Conservation (phyloP, 1,284 basidiomycete species). For the Ustilago shanxiensis region DNA sequence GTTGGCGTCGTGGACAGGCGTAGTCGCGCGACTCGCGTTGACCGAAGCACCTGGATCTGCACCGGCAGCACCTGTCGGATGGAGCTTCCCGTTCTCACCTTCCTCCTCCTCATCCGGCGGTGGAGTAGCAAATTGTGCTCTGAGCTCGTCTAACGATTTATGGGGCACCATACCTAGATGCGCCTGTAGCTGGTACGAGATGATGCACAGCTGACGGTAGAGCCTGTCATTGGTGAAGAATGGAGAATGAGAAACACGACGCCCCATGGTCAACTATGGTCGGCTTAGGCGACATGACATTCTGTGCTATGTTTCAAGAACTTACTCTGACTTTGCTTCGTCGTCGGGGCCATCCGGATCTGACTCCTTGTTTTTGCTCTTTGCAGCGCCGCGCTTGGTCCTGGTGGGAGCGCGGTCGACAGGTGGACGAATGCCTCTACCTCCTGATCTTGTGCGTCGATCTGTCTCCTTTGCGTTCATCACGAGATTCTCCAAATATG, state of each 20-base stretch:
- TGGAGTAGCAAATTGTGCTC: conserved; percentile 27
- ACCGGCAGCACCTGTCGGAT: not conserved
- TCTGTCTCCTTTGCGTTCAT: conserved; percentile 44
- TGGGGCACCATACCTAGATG: conserved; percentile 48
- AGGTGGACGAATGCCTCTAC: conserved; percentile 23
- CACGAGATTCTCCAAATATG: conserved; percentile 48
- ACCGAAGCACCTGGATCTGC: not conserved
- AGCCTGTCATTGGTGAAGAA: conserved; percentile 13
- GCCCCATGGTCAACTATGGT: too few relatives aligned
- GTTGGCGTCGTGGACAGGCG: not conserved
- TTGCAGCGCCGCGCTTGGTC: conserved; percentile 26
- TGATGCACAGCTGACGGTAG: conserved; percentile 46
- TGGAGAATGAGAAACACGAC: too few relatives aligned
- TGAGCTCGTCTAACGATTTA: conserved; percentile 34
- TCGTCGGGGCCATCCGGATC: conserved; percentile 40
- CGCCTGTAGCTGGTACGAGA: conserved; percentile 53
- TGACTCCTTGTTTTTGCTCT: conserved; percentile 30
- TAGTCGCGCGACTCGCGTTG: conserved; percentile 14
- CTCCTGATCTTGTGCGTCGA: conserved; percentile 40
- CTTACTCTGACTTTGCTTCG: conserved; percentile 31
- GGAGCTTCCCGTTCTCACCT: not conserved
- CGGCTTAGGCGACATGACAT: too few relatives aligned
- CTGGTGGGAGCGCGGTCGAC: conserved; percentile 28
- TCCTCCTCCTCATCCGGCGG: conserved; percentile 18
- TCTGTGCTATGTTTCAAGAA: too few relatives aligned